phyloP scores from a whole-genome alignment of 441 rosid genomes.

The Corymbia calophylla region DNA sequence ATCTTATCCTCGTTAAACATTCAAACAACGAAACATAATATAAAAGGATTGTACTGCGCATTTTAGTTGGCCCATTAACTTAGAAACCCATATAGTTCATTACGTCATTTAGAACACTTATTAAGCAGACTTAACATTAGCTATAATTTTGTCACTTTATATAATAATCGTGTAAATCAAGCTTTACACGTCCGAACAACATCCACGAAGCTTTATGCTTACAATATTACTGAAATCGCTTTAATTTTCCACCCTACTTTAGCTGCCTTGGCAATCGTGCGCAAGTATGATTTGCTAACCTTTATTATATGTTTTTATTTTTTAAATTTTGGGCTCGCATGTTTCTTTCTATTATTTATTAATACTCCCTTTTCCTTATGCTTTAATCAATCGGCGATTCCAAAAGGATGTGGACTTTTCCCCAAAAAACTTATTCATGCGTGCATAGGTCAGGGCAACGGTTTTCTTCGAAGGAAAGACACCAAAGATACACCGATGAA shows the following conservation, averaged over 20 bases:
- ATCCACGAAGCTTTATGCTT: background rate
- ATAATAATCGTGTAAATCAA: background rate
- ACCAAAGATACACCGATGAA: too few relatives aligned
- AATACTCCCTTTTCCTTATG: background rate
- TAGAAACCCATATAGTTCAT: too few relatives aligned
- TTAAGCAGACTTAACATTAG: too few relatives aligned
- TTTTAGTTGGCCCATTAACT: background rate
- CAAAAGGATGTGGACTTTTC: background rate
- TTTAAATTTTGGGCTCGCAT: background rate
- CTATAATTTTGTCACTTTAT: background rate
- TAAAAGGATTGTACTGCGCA: background rate
- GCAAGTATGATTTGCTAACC: too few relatives aligned
- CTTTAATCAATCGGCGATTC: background rate
- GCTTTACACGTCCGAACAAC: background rate
- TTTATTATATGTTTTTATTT: background rate
- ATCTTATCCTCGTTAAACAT: too few relatives aligned
- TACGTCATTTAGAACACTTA: background rate
- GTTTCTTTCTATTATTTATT: background rate
- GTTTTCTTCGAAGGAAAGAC: too few relatives aligned
- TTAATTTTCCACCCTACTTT: too few relatives aligned
- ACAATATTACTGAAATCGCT: too few relatives aligned
- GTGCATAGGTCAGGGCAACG: too few relatives aligned
- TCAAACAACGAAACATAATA: too few relatives aligned
- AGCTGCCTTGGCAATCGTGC: too few relatives aligned
- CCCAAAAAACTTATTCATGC: background rate